phyloP scores from a whole-genome alignment of 2,329 filamentous ascomycete genomes.

The Calonectria pauciramosa region DNA sequence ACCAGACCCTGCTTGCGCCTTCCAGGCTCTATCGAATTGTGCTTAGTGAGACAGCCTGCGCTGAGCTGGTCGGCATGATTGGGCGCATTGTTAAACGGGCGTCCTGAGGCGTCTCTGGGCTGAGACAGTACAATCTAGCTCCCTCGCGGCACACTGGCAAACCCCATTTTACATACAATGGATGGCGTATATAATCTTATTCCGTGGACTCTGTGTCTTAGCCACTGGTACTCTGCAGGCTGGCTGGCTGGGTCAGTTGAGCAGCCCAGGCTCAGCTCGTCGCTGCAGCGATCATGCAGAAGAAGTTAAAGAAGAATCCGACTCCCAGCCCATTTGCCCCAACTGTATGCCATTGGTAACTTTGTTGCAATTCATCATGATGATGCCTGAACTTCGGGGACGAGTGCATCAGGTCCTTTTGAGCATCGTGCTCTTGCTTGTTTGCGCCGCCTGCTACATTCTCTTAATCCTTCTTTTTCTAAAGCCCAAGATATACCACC shows the following conservation, averaged over 20 bases:
- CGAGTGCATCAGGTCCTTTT: neutral
- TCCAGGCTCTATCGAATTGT: neutral
- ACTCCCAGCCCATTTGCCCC: neutral
- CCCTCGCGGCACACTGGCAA: neutral
- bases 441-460: slow-evolving; percentile 19
- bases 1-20: neutral
- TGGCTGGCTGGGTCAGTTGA: neutral
- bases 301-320: neutral
- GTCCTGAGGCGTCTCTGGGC: neutral
- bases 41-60: neutral
- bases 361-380: neutral
- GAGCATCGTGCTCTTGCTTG: neutral
- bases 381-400: neutral
- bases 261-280: neutral
- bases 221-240: neutral
- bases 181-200: neutral
- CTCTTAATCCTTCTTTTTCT: slow-evolving; percentile 25
- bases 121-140: slow-evolving; percentile 5
- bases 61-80: neutral
- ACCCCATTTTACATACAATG: neutral
- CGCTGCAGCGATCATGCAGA: neutral
- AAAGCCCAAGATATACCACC: slow-evolving; percentile 12
- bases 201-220: neutral
- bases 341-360: no score
- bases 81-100: neutral